Percentiles rank a stretch among this genome's conserved stretches.
These are phyloP conservation scores for Ophiorrhiza pumila DNA, from an alignment of 257 asterid species.

Conservation along the genomic window DNA sequence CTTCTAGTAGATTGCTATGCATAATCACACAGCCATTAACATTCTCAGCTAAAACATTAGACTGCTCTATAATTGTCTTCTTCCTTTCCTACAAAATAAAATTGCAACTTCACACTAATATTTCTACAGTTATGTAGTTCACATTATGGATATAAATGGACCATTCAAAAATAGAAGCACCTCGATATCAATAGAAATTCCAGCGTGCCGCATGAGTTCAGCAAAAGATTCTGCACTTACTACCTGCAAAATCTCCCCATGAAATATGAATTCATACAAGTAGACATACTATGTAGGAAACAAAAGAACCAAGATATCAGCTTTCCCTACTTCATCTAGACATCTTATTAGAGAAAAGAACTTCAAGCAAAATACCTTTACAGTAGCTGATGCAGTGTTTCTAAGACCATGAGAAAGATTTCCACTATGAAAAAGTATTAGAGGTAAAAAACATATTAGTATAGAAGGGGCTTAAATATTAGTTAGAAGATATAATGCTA, in stretches of 20 bases:
- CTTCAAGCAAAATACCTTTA: conserved; percentile 45
- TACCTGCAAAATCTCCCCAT: conserved; percentile 38
- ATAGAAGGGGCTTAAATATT: background rate
- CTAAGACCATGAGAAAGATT: conserved; percentile 85
- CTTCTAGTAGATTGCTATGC: conserved; percentile 72
- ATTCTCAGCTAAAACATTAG: conserved; percentile 59
- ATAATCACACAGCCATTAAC: conserved; percentile 58
- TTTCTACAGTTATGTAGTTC: background rate
- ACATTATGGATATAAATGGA: conserved; percentile 1
- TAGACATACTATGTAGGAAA: background rate
- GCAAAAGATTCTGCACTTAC: conserved; percentile 69
- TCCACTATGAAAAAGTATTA: conserved; percentile 50
- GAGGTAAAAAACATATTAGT: conserved; percentile 26
- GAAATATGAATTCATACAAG: background rate
- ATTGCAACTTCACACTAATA: conserved; percentile 16
- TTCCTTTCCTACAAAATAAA: conserved; percentile 65
- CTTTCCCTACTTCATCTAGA: background rate
- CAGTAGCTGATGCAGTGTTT: conserved; percentile 72
- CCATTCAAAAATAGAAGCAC: conserved; percentile 29
- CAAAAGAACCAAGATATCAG: background rate
- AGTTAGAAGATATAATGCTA: background rate
- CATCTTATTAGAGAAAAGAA: background rate
- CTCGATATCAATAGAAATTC: conserved; percentile 65
- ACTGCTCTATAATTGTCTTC: conserved; percentile 56
- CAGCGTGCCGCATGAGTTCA: conserved; percentile 61